phyloP scores from a whole-genome alignment of 2,329 filamentous ascomycete species.

The Exophiala mesophila region DNA sequence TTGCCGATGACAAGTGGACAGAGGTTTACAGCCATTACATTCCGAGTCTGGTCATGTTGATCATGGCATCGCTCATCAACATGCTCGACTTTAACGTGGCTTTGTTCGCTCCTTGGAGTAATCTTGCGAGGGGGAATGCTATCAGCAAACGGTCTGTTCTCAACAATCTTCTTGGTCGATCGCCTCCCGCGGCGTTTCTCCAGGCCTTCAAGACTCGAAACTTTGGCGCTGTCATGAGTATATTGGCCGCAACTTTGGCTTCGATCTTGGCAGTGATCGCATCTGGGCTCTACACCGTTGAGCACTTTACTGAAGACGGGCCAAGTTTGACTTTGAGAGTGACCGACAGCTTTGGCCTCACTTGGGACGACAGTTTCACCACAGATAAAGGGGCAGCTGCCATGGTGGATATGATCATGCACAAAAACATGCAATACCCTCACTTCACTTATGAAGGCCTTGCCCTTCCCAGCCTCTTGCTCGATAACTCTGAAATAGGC shows the following conservation, averaged over 20 bases:
- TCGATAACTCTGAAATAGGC: constrained; percentile 14
- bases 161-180: constrained; percentile 21
- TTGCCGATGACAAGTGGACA: constrained; percentile 22
- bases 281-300: constrained; percentile 31
- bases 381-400: constrained; percentile 24
- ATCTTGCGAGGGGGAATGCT: constrained; percentile 19
- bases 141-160: constrained; percentile 20
- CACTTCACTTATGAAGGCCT: constrained; percentile 23
- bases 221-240: constrained; percentile 26
- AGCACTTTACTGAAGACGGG: constrained; percentile 22
- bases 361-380: constrained; percentile 20
- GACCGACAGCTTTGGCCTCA: constrained; percentile 28
- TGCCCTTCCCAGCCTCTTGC: constrained; percentile 21
- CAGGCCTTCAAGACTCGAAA: constrained; percentile 18
- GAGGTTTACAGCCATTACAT: constrained; percentile 32
- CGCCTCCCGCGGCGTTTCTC: constrained; percentile 19
- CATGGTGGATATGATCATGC: constrained; percentile 21
- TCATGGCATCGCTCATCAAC: constrained; percentile 24
- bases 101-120: constrained; percentile 23
- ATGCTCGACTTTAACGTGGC: constrained; percentile 27
- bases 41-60: constrained; percentile 25
- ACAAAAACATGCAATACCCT: constrained; percentile 22
- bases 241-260: constrained; percentile 22
- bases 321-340: constrained; percentile 27
- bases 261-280: constrained; percentile 27